Evolutionary conservation across 768 basidiomycete species (phyloP).

Genomic region (Serpula lacrymans): DNA sequence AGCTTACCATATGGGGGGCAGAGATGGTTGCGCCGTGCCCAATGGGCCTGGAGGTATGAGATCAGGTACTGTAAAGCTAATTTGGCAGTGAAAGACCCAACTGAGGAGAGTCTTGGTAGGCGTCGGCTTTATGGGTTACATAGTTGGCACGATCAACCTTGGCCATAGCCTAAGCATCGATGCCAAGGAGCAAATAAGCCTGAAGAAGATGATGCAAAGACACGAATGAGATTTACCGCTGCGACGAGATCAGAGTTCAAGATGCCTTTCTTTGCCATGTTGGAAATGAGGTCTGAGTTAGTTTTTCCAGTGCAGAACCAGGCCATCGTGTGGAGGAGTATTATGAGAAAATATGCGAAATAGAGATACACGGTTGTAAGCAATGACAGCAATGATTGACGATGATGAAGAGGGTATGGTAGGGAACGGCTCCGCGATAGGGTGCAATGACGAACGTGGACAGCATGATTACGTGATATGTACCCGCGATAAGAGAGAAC

Average conservation of each 20-base stretch:
- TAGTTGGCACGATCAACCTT: constrained; percentile 70
- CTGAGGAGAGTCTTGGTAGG: constrained; percentile 82
- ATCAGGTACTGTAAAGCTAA: no score
- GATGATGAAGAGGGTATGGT: no score
- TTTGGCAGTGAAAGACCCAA: no score
- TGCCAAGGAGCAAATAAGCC: constrained; percentile 1
- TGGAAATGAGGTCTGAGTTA: constrained; percentile 71
- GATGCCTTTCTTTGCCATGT: constrained; percentile 54
- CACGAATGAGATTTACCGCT: constrained; percentile 38
- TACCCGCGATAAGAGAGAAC: no score
- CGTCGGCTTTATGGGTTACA: constrained; percentile 44
- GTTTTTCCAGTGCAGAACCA: constrained; percentile 73
- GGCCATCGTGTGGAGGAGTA: constrained; percentile 69
- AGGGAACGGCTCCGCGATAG: no score
- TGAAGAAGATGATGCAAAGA: not conserved
- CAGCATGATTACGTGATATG: no score
- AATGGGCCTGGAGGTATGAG: constrained; percentile 50
- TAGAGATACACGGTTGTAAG: no score
- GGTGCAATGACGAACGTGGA: no score
- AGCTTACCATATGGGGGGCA: constrained; percentile 88
- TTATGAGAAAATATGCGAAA: no score
- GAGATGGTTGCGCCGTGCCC: constrained; percentile 90
- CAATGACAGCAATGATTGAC: no score
- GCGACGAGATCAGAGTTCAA: constrained; percentile 53
- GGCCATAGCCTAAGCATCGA: constrained; percentile 55